Evolutionary conservation across 2,329 filamentous ascomycete genomes (phyloP), one percentile per base, ranked within the genome.

Genomic region (Alternaria panax): DNA sequence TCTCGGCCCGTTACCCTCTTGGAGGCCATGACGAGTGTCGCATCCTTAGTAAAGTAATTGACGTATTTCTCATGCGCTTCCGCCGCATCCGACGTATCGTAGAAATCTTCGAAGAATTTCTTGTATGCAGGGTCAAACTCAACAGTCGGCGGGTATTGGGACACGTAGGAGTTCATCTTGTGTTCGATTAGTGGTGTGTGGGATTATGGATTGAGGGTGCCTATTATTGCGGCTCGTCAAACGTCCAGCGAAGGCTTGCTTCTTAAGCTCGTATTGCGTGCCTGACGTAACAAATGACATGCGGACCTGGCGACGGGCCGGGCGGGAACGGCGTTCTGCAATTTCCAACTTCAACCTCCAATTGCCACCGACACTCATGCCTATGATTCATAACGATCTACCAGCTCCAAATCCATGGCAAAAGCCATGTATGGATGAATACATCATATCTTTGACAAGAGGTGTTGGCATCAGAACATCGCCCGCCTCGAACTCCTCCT

Each of bases 11-110:
- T 72, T 7, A 69, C 80, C 40, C 71, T 78, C 65, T 83, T 85
- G 2, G 78, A 79, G 3, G 79, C 84, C 84, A 87, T 86, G 34
- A 86, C 78, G 50, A 87, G 64, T 7, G 76, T 81, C 2, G 82
- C 85, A 75, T 84, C 79, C 14, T 75, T 56, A 0, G 84, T 82
- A 63, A 85, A 85, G 22, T 72, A 75, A 7, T 80, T 71, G 2
- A 80, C 78, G 63, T 86, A 87, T 59, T 78, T 68, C 9, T 83
- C 79, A 64, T 86, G 82, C 14, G 79, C 81, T 48, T 77, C 77
- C 2, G 83, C 82, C 5, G 79, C 79, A 64, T 83, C 82, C 30
- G 81, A 83, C 20, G 77, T 75, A 18, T 73, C 69, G 63, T 84
- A 84, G 70, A 84, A 84, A 41, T 75, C 67, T 64, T 82, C 78